A percentile compares a stretch with the other conserved stretches of the same genome.
These are phyloP conservation scores for Neurospora cerealis DNA, from an alignment of 495 filamentous ascomycete species.

Conservation along the genomic window DNA sequence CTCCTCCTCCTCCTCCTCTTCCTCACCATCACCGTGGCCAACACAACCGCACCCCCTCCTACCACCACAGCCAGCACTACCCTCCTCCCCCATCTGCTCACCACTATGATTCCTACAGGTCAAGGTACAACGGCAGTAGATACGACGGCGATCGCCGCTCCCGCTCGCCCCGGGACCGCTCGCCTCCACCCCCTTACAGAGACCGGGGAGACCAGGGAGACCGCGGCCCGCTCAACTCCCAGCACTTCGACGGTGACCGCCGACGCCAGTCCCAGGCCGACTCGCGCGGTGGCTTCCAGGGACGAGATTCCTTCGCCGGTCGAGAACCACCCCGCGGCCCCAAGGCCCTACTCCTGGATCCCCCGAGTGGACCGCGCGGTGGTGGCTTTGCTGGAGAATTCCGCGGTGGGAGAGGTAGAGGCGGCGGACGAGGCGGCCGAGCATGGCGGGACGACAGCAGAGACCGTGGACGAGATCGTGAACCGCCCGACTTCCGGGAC, in stretches of 20 bases:
- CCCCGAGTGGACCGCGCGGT: constrained; percentile 48
- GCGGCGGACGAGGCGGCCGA: constrained; percentile 33
- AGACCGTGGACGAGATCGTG: constrained; percentile 49
- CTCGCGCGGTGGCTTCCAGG: constrained; percentile 25
- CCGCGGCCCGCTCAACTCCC: constrained; percentile 16
- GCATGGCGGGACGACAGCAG: constrained; percentile 49
- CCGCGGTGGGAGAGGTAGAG: constrained; percentile 27
- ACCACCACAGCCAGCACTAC: background rate
- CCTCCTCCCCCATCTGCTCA: constrained; percentile 8
- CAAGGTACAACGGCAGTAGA: constrained; percentile 33
- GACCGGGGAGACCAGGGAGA: constrained; percentile 41
- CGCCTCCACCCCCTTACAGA: constrained; percentile 35
- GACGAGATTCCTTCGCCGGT: constrained; percentile 28
- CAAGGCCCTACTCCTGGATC: constrained; percentile 52
- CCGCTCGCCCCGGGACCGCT: constrained; percentile 47
- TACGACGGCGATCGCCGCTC: constrained; percentile 42
- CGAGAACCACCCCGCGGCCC: constrained; percentile 57
- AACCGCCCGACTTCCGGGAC: constrained; percentile 41
- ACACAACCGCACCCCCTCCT: background rate
- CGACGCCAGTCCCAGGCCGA: constrained; percentile 39
- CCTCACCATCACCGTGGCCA: background rate
- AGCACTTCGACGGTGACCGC: constrained; percentile 40
- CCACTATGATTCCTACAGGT: constrained; percentile 22
- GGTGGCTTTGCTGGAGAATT: constrained; percentile 40
- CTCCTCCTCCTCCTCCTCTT: background rate